Evolutionary conservation across 2,329 filamentous ascomycete genomes (phyloP).

Genomic region (Celoporthe dispersa): DNA sequence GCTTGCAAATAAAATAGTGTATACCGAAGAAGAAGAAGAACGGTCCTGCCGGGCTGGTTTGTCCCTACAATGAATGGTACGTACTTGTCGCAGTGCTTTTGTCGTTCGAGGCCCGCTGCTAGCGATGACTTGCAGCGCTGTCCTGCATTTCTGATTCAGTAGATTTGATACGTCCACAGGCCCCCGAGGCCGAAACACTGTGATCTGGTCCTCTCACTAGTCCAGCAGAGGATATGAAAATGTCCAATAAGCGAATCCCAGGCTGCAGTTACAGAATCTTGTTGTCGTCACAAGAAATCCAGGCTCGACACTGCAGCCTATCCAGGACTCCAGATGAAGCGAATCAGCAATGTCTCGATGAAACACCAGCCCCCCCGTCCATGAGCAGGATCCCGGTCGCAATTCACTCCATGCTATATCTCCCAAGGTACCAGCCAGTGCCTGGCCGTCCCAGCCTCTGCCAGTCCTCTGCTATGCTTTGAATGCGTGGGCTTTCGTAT

Average conservation of each 20-base stretch:
- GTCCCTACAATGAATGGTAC: not conserved
- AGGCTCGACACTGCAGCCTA: not conserved
- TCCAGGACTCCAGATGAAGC: conserved; percentile 4
- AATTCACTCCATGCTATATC: not conserved
- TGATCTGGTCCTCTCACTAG: not conserved
- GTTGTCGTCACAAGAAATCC: not conserved
- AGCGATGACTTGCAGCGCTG: conserved; percentile 15
- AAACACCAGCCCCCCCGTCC: conserved; percentile 14
- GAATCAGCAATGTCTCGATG: conserved; percentile 2
- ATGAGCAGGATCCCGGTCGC: conserved; percentile 25
- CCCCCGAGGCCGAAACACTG: conserved; percentile 3
- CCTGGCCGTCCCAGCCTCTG: not conserved
- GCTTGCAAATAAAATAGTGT: not conserved
- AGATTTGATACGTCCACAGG: conserved; percentile 11
- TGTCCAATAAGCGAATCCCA: not conserved
- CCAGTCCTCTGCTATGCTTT: not conserved
- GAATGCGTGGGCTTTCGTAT: not conserved
- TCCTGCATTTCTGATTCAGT: conserved; percentile 5
- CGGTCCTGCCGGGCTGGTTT: not conserved
- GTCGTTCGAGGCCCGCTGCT: not conserved
- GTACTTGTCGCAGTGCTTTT: not conserved
- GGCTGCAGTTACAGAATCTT: conserved; percentile 7
- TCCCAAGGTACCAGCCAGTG: not conserved
- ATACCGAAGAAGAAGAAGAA: not conserved
- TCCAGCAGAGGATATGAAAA: not conserved